These are phyloP conservation scores for Vaccinium macrocarpon DNA, from an alignment of 148 eudicot species.

Conservation along the genomic window DNA sequence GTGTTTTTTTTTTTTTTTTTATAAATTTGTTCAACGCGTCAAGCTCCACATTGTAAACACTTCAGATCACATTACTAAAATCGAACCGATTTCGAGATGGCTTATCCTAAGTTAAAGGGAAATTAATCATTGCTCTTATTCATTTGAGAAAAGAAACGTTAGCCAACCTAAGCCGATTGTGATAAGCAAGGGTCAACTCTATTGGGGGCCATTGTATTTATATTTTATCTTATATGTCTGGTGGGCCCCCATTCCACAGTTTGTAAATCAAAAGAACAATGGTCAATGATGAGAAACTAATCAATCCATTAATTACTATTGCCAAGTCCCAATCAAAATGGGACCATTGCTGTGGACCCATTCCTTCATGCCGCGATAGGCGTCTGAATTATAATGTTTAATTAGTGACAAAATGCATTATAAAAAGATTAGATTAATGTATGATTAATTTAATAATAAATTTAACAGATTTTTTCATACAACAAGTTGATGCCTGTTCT, in stretches of 20 bases:
- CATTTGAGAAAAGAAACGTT: not conserved
- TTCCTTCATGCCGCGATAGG: conserved; percentile 21
- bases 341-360: conserved; percentile 22
- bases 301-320: conserved; percentile 5
- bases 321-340: conserved; percentile 13
- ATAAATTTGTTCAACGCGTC: too few relatives aligned
- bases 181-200: conserved; percentile 29
- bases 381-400: conserved; percentile 6
- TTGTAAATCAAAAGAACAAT: not conserved
- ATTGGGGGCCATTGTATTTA: conserved; percentile 5
- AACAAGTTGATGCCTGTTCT: conserved; percentile 8
- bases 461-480: not conserved
- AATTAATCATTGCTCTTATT: not conserved
- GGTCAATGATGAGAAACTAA: conserved; percentile 26
- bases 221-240: not conserved
- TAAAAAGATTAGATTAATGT: not conserved
- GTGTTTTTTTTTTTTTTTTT: too few relatives aligned
- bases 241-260: not conserved
- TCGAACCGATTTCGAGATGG: too few relatives aligned
- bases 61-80: too few relatives aligned
- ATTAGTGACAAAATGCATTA: not conserved
- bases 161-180: conserved; percentile 24
- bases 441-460: not conserved
- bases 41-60: too few relatives aligned
- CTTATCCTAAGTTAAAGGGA: not conserved